Evolutionary conservation across 257 asterid species (phyloP), one percentile per base, ranked within the genome.

Genomic region (Jaltomata sinuosa): DNA sequence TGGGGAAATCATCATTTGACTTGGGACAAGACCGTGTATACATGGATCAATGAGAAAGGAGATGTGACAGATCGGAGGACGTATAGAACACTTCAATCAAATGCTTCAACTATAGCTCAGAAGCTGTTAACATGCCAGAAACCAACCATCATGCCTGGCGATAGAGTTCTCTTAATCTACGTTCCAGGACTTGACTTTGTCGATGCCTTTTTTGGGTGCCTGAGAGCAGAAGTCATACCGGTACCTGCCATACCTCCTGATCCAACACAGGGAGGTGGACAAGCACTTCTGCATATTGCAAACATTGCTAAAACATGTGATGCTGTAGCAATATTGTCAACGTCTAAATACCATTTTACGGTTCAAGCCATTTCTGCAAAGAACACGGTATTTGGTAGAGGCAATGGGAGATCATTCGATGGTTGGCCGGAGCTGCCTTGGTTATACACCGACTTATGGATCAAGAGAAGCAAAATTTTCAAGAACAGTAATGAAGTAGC

Each of bases 121-220:
- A 89, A 88, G 32, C 87, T 91, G 54, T 67, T 82, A 52, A 83
- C 86, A 22, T 81, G 86, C 83, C 84, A 65, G 27, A 91, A 85
- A 29, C 94, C 52, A 47, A 47, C 52, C 52, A 10, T 47, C 15
- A 47, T 47, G 52, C 52, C 85, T 1, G 94, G 95, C 38, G 94
- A 93, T 32, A 89, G 93, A 69, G 94, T 91, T 79, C 92, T 93
- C 80, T 79, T 91, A 50, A 87, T 93, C 81, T 89, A 90, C 72
- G 67, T 85, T 38, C 97, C 97, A 11, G 97, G 97, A 32, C 92
- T 93, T 8, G 97, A 91, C 49, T 93, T 93, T 77, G 64, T 93
- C 6, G 97, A 93, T 52, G 91, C 97, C 67, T 93, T 91, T 87
- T 91, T 93, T 2, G 97, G 97, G 29, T 93, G 97, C 84, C 82